These are phyloP conservation scores for Rhipidocladum racemiflorum DNA, from an alignment of 176 grass and related monocot species.

Conservation along the genomic window DNA sequence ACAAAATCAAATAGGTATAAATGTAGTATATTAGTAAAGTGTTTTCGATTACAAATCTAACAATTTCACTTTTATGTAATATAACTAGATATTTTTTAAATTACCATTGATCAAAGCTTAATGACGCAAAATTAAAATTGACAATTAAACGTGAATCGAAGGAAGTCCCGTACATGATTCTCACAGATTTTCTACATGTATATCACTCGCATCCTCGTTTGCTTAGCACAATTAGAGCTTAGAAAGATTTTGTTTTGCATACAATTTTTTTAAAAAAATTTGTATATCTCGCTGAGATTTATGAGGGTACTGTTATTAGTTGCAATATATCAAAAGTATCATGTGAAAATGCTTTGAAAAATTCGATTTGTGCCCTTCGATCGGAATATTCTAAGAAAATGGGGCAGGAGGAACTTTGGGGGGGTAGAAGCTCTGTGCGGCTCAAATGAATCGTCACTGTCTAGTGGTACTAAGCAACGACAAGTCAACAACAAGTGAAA, in stretches of 20 bases:
- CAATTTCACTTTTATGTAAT: no score
- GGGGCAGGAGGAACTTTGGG: background rate
- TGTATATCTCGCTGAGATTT: background rate
- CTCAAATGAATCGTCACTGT: background rate
- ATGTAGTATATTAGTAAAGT: no score
- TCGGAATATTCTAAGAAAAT: background rate
- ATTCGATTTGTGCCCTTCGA: background rate
- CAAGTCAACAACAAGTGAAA: background rate
- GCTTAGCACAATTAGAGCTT: background rate
- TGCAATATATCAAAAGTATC: background rate
- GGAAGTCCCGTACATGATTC: background rate
- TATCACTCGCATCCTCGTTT: background rate
- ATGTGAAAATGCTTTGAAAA: background rate
- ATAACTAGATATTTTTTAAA: no score
- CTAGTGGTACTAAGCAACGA: background rate
- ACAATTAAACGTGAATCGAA: no score
- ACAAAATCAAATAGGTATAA: no score
- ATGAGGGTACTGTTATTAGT: background rate
- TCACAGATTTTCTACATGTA: background rate
- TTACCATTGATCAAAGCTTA: no score
- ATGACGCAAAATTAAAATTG: no score
- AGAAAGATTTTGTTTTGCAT: background rate
- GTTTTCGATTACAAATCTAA: no score
- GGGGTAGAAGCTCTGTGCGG: background rate
- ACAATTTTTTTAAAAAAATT: background rate